Conservation (phyloP, 352 stramenopile species). For the Phytophthora ohioensis region DNA sequence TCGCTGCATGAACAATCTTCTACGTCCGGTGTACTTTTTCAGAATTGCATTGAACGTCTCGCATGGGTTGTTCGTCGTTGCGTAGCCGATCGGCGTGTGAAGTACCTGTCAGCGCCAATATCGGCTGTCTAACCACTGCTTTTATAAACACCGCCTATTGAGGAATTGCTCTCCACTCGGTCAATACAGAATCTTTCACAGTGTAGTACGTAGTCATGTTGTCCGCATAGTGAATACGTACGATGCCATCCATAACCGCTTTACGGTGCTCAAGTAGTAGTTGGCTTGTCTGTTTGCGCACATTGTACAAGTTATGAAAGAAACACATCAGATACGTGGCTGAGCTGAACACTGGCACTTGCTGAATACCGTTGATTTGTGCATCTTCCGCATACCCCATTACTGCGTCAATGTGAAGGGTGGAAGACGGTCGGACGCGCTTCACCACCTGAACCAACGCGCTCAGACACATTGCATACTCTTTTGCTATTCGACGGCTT, state of each 20-base stretch:
- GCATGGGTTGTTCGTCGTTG: not conserved
- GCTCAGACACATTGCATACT: no score
- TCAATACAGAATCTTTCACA: not conserved
- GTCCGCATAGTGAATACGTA: not conserved
- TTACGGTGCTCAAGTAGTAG: no score
- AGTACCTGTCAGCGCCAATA: not conserved
- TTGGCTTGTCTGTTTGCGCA: no score
- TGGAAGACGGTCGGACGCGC: not conserved
- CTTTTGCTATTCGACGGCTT: no score
- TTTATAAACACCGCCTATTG: not conserved
- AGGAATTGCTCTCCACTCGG: not conserved
- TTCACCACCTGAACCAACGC: not conserved
- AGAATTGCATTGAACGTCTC: slow-evolving; percentile 5
- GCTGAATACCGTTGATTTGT: slow-evolving; percentile 4
- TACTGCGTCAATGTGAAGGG: not conserved
- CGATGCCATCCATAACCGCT: no score
- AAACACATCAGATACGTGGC: not conserved
- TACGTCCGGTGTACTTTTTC: slow-evolving; percentile 13
- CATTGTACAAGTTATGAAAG: no score
- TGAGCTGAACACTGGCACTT: not conserved
- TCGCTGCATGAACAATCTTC: slow-evolving; percentile 19
- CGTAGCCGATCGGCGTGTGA: not conserved
- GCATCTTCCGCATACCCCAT: slow-evolving; percentile 7
- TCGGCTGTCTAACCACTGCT: not conserved
- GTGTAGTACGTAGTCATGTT: not conserved